phyloP scores from a whole-genome alignment of 805 yeast genomes.

The Clavispora vitiphila region DNA sequence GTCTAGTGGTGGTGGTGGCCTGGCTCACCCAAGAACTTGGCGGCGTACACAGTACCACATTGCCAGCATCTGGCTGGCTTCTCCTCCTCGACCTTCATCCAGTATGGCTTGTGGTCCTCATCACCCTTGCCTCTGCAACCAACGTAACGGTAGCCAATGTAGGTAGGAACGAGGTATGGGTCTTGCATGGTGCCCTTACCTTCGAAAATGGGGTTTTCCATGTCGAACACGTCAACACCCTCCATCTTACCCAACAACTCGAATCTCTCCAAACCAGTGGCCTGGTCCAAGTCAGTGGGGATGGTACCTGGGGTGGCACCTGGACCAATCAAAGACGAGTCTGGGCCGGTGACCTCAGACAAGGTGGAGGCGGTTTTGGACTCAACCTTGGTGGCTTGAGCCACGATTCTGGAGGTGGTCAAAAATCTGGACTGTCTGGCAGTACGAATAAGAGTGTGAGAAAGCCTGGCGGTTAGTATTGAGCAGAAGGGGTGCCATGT shows the following conservation, averaged over 20 bases:
- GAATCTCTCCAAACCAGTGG: slow-evolving; percentile 97
- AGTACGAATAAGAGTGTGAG: slow-evolving; percentile 34
- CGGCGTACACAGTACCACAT: slow-evolving; percentile 91
- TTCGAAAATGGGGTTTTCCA: slow-evolving; percentile 78
- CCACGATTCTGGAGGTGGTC: slow-evolving; percentile 26
- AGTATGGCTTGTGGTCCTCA: slow-evolving; percentile 83
- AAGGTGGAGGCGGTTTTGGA: slow-evolving; percentile 61
- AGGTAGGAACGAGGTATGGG: slow-evolving; percentile 86
- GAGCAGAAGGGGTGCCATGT: neutral
- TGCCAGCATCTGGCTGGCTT: slow-evolving; percentile 96
- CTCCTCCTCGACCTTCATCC: slow-evolving; percentile 84
- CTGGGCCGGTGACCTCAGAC: slow-evolving; percentile 73
- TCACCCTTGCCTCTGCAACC: slow-evolving; percentile 98
- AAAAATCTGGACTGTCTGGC: slow-evolving; percentile 34
- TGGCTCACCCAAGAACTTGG: slow-evolving; percentile 83
- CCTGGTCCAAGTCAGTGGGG: slow-evolving; percentile 93
- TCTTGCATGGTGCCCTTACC: slow-evolving; percentile 88
- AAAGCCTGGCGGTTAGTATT: slow-evolving; percentile 22
- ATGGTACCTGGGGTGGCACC: slow-evolving; percentile 84
- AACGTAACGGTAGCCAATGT: slow-evolving; percentile 88
- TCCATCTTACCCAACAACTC: slow-evolving; percentile 91
- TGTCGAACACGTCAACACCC: slow-evolving; percentile 92
- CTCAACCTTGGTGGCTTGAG: slow-evolving; percentile 26
- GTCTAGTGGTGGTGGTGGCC: slow-evolving; percentile 50
- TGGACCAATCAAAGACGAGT: slow-evolving; percentile 74